Conservation (phyloP, 805 yeast species). For the Candida pseudoglaebosa region DNA sequence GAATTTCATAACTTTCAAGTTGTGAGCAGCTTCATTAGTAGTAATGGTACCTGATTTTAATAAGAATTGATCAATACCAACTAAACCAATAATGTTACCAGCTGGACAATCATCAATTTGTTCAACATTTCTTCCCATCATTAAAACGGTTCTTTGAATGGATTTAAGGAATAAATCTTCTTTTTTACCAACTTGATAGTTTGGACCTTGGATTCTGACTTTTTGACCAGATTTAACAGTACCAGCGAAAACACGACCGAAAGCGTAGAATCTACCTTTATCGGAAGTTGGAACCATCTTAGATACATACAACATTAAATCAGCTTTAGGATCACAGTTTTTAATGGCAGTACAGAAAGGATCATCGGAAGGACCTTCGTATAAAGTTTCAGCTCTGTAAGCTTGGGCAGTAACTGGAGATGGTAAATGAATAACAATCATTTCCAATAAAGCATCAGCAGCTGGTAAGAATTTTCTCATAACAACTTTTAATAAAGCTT, state of each 20-base stretch:
- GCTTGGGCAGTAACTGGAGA: constrained; percentile 99
- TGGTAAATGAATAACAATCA: constrained; percentile 98
- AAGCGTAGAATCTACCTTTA: constrained; percentile 99
- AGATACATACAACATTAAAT: constrained; percentile 98
- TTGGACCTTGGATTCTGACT: constrained; percentile 99
- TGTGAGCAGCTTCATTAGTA: constrained; percentile 95
- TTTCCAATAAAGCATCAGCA: constrained; percentile 98
- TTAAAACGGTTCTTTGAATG: constrained; percentile 97
- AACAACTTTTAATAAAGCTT: constrained; percentile 95
- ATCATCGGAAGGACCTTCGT: constrained; percentile 98
- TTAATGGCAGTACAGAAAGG: constrained; percentile 86
- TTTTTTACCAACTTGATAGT: constrained; percentile 98
- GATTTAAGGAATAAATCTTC: constrained; percentile 96
- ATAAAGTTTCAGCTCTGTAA: constrained; percentile 98
- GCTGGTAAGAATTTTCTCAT: constrained; percentile 99
- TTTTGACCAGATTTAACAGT: constrained; percentile 98
- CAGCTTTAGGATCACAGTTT: constrained; percentile 98
- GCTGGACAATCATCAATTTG: constrained; percentile 99
- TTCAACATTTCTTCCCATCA: constrained; percentile 99
- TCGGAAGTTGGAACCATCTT: constrained; percentile 99
- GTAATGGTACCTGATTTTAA: constrained; percentile 99
- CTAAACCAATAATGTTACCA: constrained; percentile 99
- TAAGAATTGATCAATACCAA: constrained; percentile 99
- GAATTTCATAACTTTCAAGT: constrained; percentile 99
- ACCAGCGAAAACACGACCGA: constrained; percentile 99